Base-by-base conservation (phyloP, 2,329 filamentous ascomycete genomes). In the Ophiostoma populinum region DNA sequence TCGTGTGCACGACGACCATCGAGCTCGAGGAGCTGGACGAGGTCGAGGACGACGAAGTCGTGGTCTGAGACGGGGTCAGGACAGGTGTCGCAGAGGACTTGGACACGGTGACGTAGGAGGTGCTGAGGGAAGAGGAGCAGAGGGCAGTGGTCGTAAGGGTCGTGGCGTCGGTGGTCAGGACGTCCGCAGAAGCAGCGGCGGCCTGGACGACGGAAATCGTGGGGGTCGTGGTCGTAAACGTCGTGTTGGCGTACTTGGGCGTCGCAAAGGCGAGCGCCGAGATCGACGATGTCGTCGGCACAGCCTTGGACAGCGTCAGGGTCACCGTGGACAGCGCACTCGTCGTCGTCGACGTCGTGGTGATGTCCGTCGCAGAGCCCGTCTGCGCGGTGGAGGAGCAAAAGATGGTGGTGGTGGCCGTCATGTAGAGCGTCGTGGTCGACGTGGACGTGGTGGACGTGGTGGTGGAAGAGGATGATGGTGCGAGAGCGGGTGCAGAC, bases 111-210 rank as follows among this genome's bases (percentile, higher is more conserved):
- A 16, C 17, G 6, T 3, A 33, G 9, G 21, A 17, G 16, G 31
- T 8, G 16, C 11, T 7, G n/a, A n/a, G n/a, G 9, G 12, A 17
- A 17, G 11, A 15, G n/a, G 19, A 28, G 29, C 26, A 35, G 5
- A 12, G n/a, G 20, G 30, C 15, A 18, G 28, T n/a, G 20, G 24
- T 36, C 35, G 35, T 36, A 22, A 13, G 21, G 22, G 35, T 36
- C 28, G 29, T 36, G 24, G 19, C n/a, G n/a, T n/a, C n/a, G n/a
- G n/a, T n/a, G n/a, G n/a, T n/a, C n/a, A n/a, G n/a, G n/a, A n/a
- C n/a, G n/a, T n/a, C n/a, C n/a, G n/a, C n/a, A n/a, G n/a, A n/a
- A n/a, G n/a, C n/a, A n/a, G n/a, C n/a, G n/a, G n/a, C n/a, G n/a
- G n/a, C n/a, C n/a, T n/a, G n/a, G n/a, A n/a, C 24, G 29, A 24